Evolutionary conservation across 768 basidiomycete species (phyloP).

Genomic region (Boletus reticulatus): DNA sequence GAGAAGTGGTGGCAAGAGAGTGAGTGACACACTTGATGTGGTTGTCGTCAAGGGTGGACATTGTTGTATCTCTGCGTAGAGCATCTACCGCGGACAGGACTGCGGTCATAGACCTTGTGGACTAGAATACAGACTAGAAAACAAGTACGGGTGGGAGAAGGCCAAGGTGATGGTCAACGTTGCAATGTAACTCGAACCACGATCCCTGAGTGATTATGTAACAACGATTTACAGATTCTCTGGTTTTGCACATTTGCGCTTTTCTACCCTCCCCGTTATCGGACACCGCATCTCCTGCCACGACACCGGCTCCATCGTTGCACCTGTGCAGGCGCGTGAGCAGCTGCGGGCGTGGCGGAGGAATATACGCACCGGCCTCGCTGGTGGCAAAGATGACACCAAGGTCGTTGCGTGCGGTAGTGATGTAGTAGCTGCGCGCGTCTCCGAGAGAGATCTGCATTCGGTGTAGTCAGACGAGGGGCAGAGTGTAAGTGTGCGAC

Average conservation of each 20-base stretch:
- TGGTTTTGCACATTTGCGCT: conserved; percentile 85
- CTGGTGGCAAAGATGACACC: conserved; percentile 91
- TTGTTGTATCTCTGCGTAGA: conserved; percentile 56
- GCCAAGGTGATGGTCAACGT: conserved; percentile 7
- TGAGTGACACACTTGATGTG: conserved; percentile 49
- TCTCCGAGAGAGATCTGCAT: conserved; percentile 86
- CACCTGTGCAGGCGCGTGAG: conserved; percentile 43
- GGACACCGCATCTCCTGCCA: conserved; percentile 93
- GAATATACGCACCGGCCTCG: conserved; percentile 64
- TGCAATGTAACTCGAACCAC: conserved; percentile 10
- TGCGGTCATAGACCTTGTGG: conserved; percentile 50
- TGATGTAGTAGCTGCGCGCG: conserved; percentile 87
- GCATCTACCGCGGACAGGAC: conserved; percentile 60
- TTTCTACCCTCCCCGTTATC: conserved; percentile 75
- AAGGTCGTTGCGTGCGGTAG: conserved; percentile 86
- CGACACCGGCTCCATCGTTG: conserved; percentile 80
- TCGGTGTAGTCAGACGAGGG: conserved; percentile 2
- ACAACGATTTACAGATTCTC: conserved; percentile 47
- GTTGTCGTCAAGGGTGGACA: conserved; percentile 63
- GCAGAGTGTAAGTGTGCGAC: conserved; percentile 24
- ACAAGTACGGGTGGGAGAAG: conserved; percentile 10
- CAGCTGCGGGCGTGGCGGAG: not conserved
- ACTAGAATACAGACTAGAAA: conserved; percentile 24
- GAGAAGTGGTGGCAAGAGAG: conserved; percentile 12
- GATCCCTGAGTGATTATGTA: conserved; percentile 23